Conservation (phyloP, 1,284 basidiomycete species). For the Microbotryomycetes sp. region DNA sequence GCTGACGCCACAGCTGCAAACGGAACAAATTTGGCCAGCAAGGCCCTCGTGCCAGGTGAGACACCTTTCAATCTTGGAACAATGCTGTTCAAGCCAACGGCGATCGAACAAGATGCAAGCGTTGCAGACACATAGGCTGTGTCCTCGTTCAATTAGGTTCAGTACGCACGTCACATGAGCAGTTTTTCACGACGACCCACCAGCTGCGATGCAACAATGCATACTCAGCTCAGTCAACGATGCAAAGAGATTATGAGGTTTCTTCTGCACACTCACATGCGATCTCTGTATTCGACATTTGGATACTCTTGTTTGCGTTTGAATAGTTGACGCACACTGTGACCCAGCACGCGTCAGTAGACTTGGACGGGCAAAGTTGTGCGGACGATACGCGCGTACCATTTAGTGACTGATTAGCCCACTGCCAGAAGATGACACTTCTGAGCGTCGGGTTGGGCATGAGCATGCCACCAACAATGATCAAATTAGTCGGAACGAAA, state of each 20-base stretch:
- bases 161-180: no score
- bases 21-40: constrained; percentile 48
- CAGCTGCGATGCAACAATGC: no score
- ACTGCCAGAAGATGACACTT: constrained; percentile 50
- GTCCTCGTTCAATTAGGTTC: no score
- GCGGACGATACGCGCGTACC: constrained; percentile 8
- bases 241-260: no score
- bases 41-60: constrained; percentile 38
- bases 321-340: constrained; percentile 38
- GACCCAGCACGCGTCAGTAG: no score
- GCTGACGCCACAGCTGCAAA: constrained; percentile 50
- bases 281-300: constrained; percentile 35
- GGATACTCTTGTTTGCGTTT: constrained; percentile 36
- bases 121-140: constrained; percentile 50
- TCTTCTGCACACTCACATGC: constrained; percentile 13
- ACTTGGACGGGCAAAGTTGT: neutral
- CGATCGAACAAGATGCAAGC: constrained; percentile 48
- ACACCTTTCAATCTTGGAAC: constrained; percentile 45
- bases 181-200: no score
- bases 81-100: constrained; percentile 48
- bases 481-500: constrained; percentile 52
- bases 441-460: constrained; percentile 35
- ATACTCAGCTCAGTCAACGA: no score
- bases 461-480: constrained; percentile 44
- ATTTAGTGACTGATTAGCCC: constrained; percentile 51